phyloP scores from a whole-genome alignment of 768 basidiomycete species.

The Lactifluus echinatus region DNA sequence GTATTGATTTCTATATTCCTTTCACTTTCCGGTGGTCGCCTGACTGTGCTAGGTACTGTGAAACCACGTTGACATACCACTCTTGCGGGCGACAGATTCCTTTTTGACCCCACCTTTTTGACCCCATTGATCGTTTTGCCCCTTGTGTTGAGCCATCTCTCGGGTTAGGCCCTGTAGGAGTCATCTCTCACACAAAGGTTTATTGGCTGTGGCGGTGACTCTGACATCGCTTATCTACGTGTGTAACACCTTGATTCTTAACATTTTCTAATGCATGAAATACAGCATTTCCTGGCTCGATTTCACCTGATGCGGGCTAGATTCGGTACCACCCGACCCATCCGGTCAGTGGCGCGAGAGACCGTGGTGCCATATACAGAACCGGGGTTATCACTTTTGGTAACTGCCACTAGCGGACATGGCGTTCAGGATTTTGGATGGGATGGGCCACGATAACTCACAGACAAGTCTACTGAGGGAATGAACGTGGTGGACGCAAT shows the following conservation, averaged over 20 bases:
- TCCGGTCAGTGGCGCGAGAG: not conserved
- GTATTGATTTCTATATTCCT: not conserved
- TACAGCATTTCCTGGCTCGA: no score
- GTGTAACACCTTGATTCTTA: no score
- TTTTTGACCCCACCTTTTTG: no score
- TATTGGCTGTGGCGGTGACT: not conserved
- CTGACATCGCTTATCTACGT: not conserved
- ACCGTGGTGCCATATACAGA: not conserved
- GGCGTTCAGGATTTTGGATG: no score
- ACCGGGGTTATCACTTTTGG: not conserved
- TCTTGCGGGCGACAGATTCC: not conserved
- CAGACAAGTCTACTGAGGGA: not conserved
- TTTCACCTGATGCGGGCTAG: not conserved
- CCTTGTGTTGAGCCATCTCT: not conserved
- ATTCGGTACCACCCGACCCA: not conserved
- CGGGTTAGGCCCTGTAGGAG: not conserved
- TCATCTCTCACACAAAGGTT: not conserved
- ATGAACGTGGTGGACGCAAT: not conserved
- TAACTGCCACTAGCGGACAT: not conserved
- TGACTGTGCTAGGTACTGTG: not conserved
- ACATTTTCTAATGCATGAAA: not conserved
- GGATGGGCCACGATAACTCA: not conserved
- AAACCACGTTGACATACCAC: not conserved
- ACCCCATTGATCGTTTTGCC: not conserved
- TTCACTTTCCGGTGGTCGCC: not conserved